phyloP scores from a whole-genome alignment of 2,329 filamentous ascomycete species.

The Tothia fuscella region DNA sequence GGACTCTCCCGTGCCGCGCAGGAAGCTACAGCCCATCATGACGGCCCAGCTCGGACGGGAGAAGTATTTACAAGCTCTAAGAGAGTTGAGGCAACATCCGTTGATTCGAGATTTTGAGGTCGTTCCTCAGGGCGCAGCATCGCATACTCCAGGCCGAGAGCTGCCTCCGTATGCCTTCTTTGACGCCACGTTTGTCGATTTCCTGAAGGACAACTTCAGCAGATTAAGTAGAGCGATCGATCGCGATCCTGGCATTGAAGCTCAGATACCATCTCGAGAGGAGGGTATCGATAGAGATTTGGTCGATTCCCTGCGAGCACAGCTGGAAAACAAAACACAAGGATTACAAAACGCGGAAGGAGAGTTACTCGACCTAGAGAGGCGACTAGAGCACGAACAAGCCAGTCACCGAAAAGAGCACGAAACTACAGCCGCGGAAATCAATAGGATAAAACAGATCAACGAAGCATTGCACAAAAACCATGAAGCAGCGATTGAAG shows the following conservation, averaged over 20 bases:
- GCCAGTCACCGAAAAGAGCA: slow-evolving; percentile 58
- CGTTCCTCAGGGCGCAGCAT: slow-evolving; percentile 48
- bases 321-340: slow-evolving; percentile 62
- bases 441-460: slow-evolving; percentile 46
- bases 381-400: slow-evolving; percentile 58
- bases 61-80: slow-evolving; percentile 72
- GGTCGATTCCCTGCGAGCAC: slow-evolving; percentile 69
- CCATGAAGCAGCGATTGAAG: slow-evolving; percentile 55
- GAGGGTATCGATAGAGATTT: slow-evolving; percentile 89
- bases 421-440: slow-evolving; percentile 31
- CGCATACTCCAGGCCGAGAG: not conserved
- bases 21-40: slow-evolving; percentile 69
- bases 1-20: slow-evolving; percentile 78
- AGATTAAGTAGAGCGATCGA: slow-evolving; percentile 76
- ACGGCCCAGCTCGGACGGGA: slow-evolving; percentile 69
- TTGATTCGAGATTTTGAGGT: slow-evolving; percentile 85
- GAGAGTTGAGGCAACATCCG: slow-evolving; percentile 63
- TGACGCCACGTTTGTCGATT: slow-evolving; percentile 76
- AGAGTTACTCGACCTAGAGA: slow-evolving; percentile 41
- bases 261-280: slow-evolving; percentile 72
- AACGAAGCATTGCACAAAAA: slow-evolving; percentile 60
- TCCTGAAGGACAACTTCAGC: slow-evolving; percentile 92
- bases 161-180: slow-evolving; percentile 57
- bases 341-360: slow-evolving; percentile 45
- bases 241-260: slow-evolving; percentile 77